Evolutionary conservation across 768 basidiomycete species (phyloP).

Genomic region (Strobilomyces dryophilus): DNA sequence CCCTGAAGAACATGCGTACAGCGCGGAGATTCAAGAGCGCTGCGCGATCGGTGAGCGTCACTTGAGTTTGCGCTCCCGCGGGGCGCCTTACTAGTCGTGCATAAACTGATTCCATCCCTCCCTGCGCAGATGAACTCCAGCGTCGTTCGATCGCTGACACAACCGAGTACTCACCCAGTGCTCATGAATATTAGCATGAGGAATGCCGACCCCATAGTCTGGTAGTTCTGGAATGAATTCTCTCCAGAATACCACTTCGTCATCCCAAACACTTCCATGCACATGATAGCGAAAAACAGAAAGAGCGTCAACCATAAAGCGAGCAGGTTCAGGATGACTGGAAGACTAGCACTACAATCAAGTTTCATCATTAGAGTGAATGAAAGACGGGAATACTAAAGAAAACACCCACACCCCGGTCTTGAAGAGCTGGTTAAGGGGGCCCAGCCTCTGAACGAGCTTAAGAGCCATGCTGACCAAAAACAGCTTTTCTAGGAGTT

Average conservation of each 20-base stretch:
- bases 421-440: slow-evolving; percentile 93
- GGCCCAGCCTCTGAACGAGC: slow-evolving; percentile 82
- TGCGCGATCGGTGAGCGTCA: slow-evolving; percentile 26
- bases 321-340: slow-evolving; percentile 79
- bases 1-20: slow-evolving; percentile 57
- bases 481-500: slow-evolving; percentile 86
- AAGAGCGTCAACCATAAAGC: slow-evolving; percentile 88
- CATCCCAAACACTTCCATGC: slow-evolving; percentile 86
- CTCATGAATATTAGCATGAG: slow-evolving; percentile 93
- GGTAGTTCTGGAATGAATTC: slow-evolving; percentile 58
- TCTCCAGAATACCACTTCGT: slow-evolving; percentile 80
- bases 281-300: slow-evolving; percentile 86
- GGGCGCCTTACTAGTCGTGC: slow-evolving; percentile 76
- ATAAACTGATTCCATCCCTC: slow-evolving; percentile 98
- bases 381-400: not conserved
- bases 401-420: slow-evolving; percentile 72
- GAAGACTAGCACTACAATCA: slow-evolving; percentile 67
- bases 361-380: not conserved
- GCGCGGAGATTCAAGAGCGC: slow-evolving; percentile 70
- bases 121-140: slow-evolving; percentile 27
- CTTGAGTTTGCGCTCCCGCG: not conserved
- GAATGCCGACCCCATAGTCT: slow-evolving; percentile 70
- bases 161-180: slow-evolving; percentile 62
- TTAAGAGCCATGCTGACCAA: slow-evolving; percentile 93
- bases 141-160: not conserved